A percentile compares a stretch with the other conserved stretches of the same genome.
Conservation (phyloP, 257 asterid genomes). For the Phtheirospermum japonicum region DNA sequence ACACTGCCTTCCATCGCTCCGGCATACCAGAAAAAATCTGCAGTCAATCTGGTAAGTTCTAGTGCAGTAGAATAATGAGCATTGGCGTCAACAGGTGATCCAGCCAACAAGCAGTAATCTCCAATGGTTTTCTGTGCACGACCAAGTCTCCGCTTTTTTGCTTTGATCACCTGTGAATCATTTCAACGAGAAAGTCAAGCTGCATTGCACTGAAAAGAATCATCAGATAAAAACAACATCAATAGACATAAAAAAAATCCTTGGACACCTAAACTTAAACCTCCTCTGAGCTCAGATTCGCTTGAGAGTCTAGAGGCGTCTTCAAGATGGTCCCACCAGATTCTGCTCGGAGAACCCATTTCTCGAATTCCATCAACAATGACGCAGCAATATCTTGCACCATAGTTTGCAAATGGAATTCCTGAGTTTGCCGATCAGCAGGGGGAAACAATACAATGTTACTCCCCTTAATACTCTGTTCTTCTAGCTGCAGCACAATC, state of each 20-base stretch:
- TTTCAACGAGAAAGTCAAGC: constrained; percentile 21
- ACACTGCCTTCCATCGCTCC: constrained; percentile 99
- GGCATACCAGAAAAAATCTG: constrained; percentile 96
- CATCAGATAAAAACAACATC: constrained; percentile 19
- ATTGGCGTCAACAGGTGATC: constrained; percentile 98
- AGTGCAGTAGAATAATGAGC: constrained; percentile 90
- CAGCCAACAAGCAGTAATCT: constrained; percentile 94
- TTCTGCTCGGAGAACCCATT: constrained; percentile 91
- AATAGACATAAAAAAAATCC: constrained; percentile 35
- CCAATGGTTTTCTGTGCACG: constrained; percentile 97
- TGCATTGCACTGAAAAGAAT: neutral
- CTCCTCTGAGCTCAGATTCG: constrained; percentile 99
- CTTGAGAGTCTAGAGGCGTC: constrained; percentile 99
- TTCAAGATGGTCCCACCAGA: constrained; percentile 91
- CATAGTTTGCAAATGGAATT: constrained; percentile 93
- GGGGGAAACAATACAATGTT: constrained; percentile 86
- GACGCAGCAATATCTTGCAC: constrained; percentile 97
- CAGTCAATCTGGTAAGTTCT: constrained; percentile 93
- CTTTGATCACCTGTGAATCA: constrained; percentile 83
- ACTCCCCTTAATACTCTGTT: constrained; percentile 72
- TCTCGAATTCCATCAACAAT: constrained; percentile 93
- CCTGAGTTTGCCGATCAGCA: constrained; percentile 92
- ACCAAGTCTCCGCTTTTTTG: constrained; percentile 90
- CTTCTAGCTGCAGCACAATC: constrained; percentile 65
- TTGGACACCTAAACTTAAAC: constrained; percentile 86